Base-by-base conservation (phyloP, 306 rosid species). In the Prunus mume region DNA sequence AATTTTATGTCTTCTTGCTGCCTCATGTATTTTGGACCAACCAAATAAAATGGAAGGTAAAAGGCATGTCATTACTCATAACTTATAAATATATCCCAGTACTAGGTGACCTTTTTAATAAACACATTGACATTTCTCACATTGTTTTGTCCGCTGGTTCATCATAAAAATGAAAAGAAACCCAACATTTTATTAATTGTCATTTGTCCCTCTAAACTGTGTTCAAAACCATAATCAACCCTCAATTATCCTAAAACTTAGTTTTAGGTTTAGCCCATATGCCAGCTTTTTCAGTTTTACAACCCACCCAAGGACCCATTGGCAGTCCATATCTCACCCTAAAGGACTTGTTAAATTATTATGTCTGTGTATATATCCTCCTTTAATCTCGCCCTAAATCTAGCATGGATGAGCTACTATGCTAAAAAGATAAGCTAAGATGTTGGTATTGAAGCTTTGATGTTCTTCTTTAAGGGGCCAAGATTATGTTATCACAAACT, bases 401-500 rank as follows among this genome's bases (percentile, higher is more conserved):
- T 24, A 60, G 74, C 85, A 58, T 34, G 71, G 51, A 45, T 7
- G 18, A 55, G 72, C 9, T 12, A 0, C 2, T 4, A 56, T n/a
- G 24, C 24, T 11, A 54, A 55, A 52, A 55, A 52, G 61, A 55
- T 56, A 66, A 68, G 65, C 65, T 57, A 61, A 69, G 75, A 76
- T 71, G 65, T 79, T 27, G 57, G 70, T 22, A 12, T 49, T 24
- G 71, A 75, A 71, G 68, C 81, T 46, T 22, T 22, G 19, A 45
- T 81, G 81, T 78, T 72, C 65, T 75, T 81, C 80, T 73, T 85
- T 85, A 64, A 24, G 85, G 70, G 74, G 79, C 76, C 66, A 75
- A 58, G 54, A 54, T 71, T 60, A 18, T 28, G 19, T 41, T 68
- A 15, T 64, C 51, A 63, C 34, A 67, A 51, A 61, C 68, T 38